Conservation (phyloP, 2,329 filamentous ascomycete species). For the Aureobasidium sp. region DNA sequence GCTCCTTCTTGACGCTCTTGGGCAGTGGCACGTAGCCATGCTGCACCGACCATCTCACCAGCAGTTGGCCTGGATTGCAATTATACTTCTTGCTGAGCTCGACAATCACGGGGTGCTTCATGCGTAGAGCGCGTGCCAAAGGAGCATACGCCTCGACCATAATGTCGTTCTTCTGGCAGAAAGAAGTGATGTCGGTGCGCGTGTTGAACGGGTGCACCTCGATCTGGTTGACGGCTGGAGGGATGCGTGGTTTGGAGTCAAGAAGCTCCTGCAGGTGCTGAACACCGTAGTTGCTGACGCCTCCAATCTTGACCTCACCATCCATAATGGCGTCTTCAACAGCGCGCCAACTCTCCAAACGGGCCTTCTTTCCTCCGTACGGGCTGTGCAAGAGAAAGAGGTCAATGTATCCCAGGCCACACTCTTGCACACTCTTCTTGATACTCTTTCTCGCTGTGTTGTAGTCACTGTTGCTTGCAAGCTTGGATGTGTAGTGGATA, state of each 20-base stretch:
- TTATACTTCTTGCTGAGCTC: conserved; percentile 58
- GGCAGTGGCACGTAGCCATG: conserved; percentile 64
- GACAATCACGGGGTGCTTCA: conserved; percentile 57
- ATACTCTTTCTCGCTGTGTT: conserved; percentile 60
- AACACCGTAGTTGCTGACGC: conserved; percentile 72
- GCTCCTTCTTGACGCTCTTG: conserved; percentile 57
- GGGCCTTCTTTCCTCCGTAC: conserved; percentile 60
- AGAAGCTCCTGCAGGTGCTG: conserved; percentile 63
- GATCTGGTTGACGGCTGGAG: conserved; percentile 69
- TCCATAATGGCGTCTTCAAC: conserved; percentile 66
- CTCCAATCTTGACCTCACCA: conserved; percentile 62
- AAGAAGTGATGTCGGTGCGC: conserved; percentile 55
- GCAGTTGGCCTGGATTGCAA: conserved; percentile 63
- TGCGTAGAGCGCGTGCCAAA: conserved; percentile 60
- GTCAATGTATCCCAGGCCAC: conserved; percentile 66
- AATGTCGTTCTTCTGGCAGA: conserved; percentile 59
- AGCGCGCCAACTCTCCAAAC: conserved; percentile 66
- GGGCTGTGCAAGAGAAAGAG: conserved; percentile 73
- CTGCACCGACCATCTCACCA: conserved; percentile 73
- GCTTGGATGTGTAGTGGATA: conserved; percentile 73
- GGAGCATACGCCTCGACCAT: conserved; percentile 74
- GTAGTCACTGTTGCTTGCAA: conserved; percentile 60
- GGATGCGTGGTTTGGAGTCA: conserved; percentile 50
- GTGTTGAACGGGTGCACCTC: conserved; percentile 81
- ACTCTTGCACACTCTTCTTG: conserved; percentile 53